Percentiles rank a stretch among this genome's conserved stretches.
These are phyloP conservation scores for Protomyces arabidopsidicola DNA, from an alignment of 1,139 yeast species.

Conservation along the genomic window DNA sequence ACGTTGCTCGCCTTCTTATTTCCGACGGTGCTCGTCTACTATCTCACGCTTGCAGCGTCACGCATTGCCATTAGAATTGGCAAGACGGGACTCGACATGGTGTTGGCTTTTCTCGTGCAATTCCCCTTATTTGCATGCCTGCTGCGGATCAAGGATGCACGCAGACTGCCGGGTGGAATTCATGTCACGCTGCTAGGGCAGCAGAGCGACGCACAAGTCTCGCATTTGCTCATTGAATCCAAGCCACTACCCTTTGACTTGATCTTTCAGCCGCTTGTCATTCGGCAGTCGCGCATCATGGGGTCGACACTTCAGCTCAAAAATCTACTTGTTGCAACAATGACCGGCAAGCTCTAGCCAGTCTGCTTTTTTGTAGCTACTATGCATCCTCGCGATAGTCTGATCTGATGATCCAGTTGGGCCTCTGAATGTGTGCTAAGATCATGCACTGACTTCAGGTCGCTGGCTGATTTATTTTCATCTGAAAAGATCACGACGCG, in stretches of 20 bases:
- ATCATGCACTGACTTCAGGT: too few species aligned
- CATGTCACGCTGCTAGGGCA: constrained; percentile 7
- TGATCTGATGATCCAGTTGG: too few species aligned
- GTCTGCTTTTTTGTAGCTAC: not conserved
- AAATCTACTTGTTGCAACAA: constrained; percentile 1
- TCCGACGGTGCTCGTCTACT: constrained; percentile 86
- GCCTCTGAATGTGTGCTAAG: too few species aligned
- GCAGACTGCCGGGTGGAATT: constrained; percentile 68
- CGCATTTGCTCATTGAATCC: constrained; percentile 14
- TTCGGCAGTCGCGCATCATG: constrained; percentile 21
- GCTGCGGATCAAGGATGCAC: constrained; percentile 72
- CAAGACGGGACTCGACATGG: constrained; percentile 55
- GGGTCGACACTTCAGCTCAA: constrained; percentile 13
- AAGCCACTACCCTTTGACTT: constrained; percentile 16
- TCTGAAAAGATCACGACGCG: too few species aligned
- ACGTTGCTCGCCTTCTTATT: constrained; percentile 70
- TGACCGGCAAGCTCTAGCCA: not conserved
- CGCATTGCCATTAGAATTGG: constrained; percentile 51
- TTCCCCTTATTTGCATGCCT: constrained; percentile 80
- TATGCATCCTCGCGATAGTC: too few species aligned
- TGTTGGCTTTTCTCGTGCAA: constrained; percentile 66
- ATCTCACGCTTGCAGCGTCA: constrained; percentile 62
- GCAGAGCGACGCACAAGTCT: constrained; percentile 1
- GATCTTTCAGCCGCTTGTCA: constrained; percentile 22
- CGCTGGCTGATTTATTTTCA: too few species aligned